Evolutionary conservation across 306 rosid genomes (phyloP), one percentile per base, ranked within the genome.

Genomic region (Prunus kanzakura): DNA sequence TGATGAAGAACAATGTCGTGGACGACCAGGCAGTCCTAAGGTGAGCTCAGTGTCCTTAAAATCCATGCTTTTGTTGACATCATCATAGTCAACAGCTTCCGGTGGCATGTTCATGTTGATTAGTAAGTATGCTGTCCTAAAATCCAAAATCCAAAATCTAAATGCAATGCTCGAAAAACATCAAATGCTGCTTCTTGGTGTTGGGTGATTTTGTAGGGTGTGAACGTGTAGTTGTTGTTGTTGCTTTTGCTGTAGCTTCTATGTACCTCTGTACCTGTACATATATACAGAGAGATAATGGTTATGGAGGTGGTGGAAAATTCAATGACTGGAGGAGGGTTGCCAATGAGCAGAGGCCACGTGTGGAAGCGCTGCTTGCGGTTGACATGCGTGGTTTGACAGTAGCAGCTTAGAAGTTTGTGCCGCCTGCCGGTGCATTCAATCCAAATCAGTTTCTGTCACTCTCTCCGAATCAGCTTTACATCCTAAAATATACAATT

Each of bases 21-120:
- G 45, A 22, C 22, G 35, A 8, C 86, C 82, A 2, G 82, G 86
- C 11, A 64, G 32, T 57, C 74, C 74, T 32, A 82, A 29, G 23
- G 86, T 82, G 22, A 82, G 82, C 43, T 78, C 80, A 4, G 86
- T 82, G 6, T 78, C 86, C 74, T 25, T 70, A 41, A 74, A 82
- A 50, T 30, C 51, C 73, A 74, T 54, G 58, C 20, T 52, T 50
- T 25, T 29, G 60, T 70, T 54, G 25, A 49, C 18, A 38, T 64
- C 50, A 38, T 38, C 9, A 38, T 38, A 9, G 43, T 38, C 43
- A 35, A 35, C 41, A 19, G 41, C 45, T 30, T 70, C 50, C 43
- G 9, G 43, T 38, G 9, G 43, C 0, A 38, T 38, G 43, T 38
- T 38, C 43, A 1, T 38, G 43, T 38, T 38, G 43, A 38, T 38